Evolutionary conservation across 2,329 filamentous ascomycete genomes (phyloP), one percentile per base, ranked within the genome.

Genomic region (Calonectria crousiana): DNA sequence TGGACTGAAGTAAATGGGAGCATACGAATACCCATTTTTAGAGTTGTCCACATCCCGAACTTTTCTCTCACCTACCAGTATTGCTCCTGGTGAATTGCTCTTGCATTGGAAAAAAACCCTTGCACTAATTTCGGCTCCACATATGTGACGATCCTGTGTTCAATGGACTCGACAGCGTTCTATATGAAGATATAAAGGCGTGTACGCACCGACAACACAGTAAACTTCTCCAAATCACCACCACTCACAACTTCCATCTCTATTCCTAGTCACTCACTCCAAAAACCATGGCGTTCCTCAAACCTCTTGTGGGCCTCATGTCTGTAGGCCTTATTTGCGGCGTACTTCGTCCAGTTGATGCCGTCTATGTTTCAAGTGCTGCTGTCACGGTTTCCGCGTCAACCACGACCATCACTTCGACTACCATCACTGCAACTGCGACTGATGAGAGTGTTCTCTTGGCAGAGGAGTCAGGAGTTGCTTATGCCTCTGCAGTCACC

Each of bases 401-500:
- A 26, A 71, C 68, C 20, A 71, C 68, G 3, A 71, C 68, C 28
- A 71, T 71, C 34, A 71, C 68, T 6, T 71, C 58, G 9, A 71
- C 68, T 6, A 71, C 68, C 11, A 30, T 71, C 23, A 53, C 36
- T 6, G 68, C 68, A n/a, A 71, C 58, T 32, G 68, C 58, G 32
- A 71, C 68, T 2, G 68, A 71, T 13, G 68, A 71, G 44, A 71
- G 68, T 13, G 68, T 71, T 20, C 34, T 71, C 18, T 47, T 71
- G 16, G 68, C 41, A 2, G 68, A 71, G 20, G 68, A 65, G 18
- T 71, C 68, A 0, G 68, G 68, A 30, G 68, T 71, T 44, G 68
- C 68, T 16, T 56, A 56, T 28, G 68, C 68, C 18, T 65, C 68
- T 16, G 60, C 52, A 10, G 68, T 71, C 4, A 71, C 68, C 9